Evolutionary conservation across 768 basidiomycete species (phyloP).

Genomic region (Lyophyllum decastes): DNA sequence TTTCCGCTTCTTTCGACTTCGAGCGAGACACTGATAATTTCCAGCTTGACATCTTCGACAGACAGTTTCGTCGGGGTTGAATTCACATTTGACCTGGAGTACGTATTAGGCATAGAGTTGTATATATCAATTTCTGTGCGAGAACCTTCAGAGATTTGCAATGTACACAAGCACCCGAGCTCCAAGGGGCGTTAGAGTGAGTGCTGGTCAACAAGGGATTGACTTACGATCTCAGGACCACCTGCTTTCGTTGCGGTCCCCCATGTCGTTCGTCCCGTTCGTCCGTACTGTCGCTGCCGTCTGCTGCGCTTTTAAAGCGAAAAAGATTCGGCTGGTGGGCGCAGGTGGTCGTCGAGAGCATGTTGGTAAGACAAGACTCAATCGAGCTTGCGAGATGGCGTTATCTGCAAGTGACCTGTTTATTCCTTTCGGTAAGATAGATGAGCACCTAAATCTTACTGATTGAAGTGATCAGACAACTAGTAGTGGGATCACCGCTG

Average conservation of each 20-base stretch:
- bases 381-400: not conserved
- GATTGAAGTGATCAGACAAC: not conserved
- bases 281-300: slow-evolving; percentile 20
- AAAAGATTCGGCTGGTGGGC: slow-evolving; percentile 5
- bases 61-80: slow-evolving; percentile 40
- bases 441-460: too few species aligned
- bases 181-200: slow-evolving; percentile 15
- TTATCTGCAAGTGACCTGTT: not conserved
- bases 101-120: not conserved
- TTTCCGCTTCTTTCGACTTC: slow-evolving; percentile 57
- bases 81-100: slow-evolving; percentile 53
- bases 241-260: slow-evolving; percentile 7
- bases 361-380: not conserved
- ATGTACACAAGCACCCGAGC: slow-evolving; percentile 55
- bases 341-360: slow-evolving; percentile 2
- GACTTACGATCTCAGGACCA: slow-evolving; percentile 22
- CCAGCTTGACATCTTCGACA: slow-evolving; percentile 53
- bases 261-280: slow-evolving; percentile 12
- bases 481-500: not conserved
- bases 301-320: slow-evolving; percentile 17
- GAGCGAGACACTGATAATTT: slow-evolving; percentile 45
- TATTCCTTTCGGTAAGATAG: not conserved
- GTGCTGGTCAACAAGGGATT: not conserved
- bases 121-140: slow-evolving; percentile 2
- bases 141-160: slow-evolving; percentile 58